Evolutionary conservation across 148 eudicot species (phyloP), one percentile per base, ranked within the genome.

Genomic region (Simmondsia chinensis): DNA sequence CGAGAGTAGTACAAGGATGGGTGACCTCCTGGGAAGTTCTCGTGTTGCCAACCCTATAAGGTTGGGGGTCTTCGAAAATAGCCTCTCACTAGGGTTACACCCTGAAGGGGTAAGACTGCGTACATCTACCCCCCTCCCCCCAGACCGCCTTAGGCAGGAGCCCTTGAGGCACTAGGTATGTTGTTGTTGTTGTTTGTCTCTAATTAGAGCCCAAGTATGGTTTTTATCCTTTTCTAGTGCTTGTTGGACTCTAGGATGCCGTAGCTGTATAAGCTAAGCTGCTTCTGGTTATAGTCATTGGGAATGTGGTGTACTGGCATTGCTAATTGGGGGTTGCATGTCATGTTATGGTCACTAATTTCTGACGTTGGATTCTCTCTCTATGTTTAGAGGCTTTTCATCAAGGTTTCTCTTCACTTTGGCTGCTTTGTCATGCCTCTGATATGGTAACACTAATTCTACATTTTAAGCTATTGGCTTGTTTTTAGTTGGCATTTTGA

Each of bases 381-480:
- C 24, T 36, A 30, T 60, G 19, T 64, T 59, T 40, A 89, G 97
- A 91, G 88, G 73, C 85, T 54, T 79, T 95, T 29, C 97, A 91
- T 38, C 93, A 85, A 16, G 97, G 85, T 50, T 94, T 85, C 45
- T 93, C 95, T 71, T 85, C 95, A 12, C 77, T 89, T 39, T 75
- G 56, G 55, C 61, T 89, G 39, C 83, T 79, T 60, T 80, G 97
- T 43, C 64, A 65, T 47, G 97, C 94, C 36, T 84, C 95, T 26
- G 9, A 43, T 28, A 64, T 69, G 82, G 97, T 89, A 65, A 22
- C 4, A 29, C 23, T 28, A 7, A 47, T 36, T 21, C 10, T 14
- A 8, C 21, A n/a, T 38, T 9, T 44, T 37, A 26, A 15, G 43
- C 14, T 15, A 31, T 39, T 23, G 5, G 9, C n/a, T n/a, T n/a